Conservation (phyloP, 2,329 filamentous ascomycete genomes). For the Pseudopithomyces chartarum region DNA sequence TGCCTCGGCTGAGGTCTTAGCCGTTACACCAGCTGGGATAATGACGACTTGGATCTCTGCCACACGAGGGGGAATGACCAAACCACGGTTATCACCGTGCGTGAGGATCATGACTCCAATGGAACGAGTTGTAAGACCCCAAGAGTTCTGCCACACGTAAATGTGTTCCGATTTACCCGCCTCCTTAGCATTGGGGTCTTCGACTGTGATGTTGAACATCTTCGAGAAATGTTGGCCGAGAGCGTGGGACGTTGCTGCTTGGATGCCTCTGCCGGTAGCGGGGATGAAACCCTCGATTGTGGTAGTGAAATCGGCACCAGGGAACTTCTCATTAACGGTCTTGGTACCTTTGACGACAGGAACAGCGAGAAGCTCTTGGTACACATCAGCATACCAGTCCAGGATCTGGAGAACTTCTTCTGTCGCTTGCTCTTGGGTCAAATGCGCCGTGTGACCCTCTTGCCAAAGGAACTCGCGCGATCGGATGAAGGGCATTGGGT, state of each 20-base stretch:
- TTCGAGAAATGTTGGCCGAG: conserved; percentile 98
- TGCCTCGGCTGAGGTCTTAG: conserved; percentile 74
- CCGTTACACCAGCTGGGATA: conserved; percentile 90
- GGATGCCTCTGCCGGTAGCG: conserved; percentile 92
- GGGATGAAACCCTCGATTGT: conserved; percentile 98
- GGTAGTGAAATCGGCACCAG: conserved; percentile 93
- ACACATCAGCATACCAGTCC: conserved; percentile 88
- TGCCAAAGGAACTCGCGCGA: conserved; percentile 98
- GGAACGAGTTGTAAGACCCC: conserved; percentile 95
- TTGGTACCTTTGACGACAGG: conserved; percentile 93
- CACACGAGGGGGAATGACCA: conserved; percentile 90
- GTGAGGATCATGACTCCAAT: conserved; percentile 99
- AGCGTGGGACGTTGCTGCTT: conserved; percentile 92
- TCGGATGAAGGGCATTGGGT: conserved; percentile 73
- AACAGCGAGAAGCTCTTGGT: conserved; percentile 91
- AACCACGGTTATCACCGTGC: conserved; percentile 92
- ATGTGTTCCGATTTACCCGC: conserved; percentile 69
- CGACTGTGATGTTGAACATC: conserved; percentile 98
- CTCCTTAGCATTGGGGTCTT: conserved; percentile 76
- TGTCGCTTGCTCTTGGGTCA: conserved; percentile 80
- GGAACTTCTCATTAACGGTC: conserved; percentile 98
- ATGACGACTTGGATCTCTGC: conserved; percentile 85
- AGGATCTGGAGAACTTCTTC: conserved; percentile 92
- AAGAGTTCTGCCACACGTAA: conserved; percentile 97
- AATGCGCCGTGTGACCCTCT: conserved; percentile 90